Conservation (phyloP, 2,329 filamentous ascomycete species). For the Sclerotinia spermophila region DNA sequence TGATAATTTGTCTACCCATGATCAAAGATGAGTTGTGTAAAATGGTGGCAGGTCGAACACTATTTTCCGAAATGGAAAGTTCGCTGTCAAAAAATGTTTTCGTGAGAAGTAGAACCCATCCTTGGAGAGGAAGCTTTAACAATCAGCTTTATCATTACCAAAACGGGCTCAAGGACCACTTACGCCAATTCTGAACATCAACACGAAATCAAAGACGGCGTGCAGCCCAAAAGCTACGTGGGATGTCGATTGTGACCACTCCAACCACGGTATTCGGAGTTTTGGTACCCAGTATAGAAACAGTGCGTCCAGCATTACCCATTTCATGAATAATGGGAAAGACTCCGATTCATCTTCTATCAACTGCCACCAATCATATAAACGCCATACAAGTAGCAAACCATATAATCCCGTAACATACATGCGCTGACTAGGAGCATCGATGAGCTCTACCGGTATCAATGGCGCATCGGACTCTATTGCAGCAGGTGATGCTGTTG, state of each 20-base stretch:
- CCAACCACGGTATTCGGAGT: conserved; percentile 92
- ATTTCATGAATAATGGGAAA: conserved; percentile 90
- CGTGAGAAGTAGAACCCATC: conserved; percentile 67
- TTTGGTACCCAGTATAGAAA: conserved; percentile 86
- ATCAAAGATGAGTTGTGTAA: conserved; percentile 92
- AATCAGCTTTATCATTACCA: conserved; percentile 21
- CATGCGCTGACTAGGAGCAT: conserved; percentile 86
- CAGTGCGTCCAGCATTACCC: conserved; percentile 79
- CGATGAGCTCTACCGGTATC: conserved; percentile 76
- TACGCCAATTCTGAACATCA: conserved; percentile 90
- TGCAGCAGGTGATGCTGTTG: conserved; percentile 22
- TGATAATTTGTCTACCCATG: conserved; percentile 93
- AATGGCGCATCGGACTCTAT: conserved; percentile 50
- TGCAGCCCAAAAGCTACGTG: conserved; percentile 69
- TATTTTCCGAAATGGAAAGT: conserved; percentile 86
- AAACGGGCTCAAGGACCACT: conserved; percentile 34
- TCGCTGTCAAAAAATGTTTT: conserved; percentile 91
- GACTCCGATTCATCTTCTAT: conserved; percentile 81
- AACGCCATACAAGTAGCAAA: conserved; percentile 72
- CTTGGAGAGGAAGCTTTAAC: conserved; percentile 63
- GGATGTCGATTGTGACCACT: conserved; percentile 68
- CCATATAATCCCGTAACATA: conserved; percentile 81
- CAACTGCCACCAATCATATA: conserved; percentile 80
- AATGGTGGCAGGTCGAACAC: conserved; percentile 82
- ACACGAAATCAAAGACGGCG: conserved; percentile 70